phyloP scores from a whole-genome alignment of 768 basidiomycete genomes.

The Candolleomyces aberdarensis region DNA sequence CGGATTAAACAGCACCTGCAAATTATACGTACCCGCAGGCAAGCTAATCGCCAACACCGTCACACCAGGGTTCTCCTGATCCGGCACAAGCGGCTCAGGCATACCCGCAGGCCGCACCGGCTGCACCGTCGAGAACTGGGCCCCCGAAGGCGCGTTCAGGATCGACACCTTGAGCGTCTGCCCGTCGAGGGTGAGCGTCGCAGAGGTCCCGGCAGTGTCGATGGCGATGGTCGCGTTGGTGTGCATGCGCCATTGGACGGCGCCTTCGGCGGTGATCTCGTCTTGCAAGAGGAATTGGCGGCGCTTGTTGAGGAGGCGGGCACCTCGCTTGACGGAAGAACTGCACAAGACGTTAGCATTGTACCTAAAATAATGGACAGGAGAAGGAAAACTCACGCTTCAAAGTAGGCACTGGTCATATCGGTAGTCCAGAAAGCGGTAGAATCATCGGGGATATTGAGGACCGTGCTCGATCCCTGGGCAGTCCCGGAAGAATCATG shows the following conservation, averaged over 20 bases:
- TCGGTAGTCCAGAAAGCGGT: conserved; percentile 83
- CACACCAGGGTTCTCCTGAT: conserved; percentile 77
- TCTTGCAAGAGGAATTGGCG: conserved; percentile 91
- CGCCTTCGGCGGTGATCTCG: conserved; percentile 63
- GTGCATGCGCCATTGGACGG: conserved; percentile 89
- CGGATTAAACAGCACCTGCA: conserved; percentile 92
- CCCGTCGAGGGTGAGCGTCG: conserved; percentile 70
- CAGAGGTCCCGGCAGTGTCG: conserved; percentile 52
- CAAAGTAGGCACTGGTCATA: conserved; percentile 73
- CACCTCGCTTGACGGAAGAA: conserved; percentile 76
- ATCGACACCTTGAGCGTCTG: conserved; percentile 66
- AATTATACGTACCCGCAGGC: conserved; percentile 63
- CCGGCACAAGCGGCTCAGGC: conserved; percentile 49
- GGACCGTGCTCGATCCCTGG: conserved; percentile 89
- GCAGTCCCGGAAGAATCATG: conserved; percentile 49
- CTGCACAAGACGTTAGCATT: conserved; percentile 29
- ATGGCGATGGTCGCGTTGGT: conserved; percentile 82
- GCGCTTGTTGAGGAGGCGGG: conserved; percentile 79
- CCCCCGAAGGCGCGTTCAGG: conserved; percentile 63
- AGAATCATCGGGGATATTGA: conserved; percentile 56
- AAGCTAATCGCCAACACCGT: conserved; percentile 74
- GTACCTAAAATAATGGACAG: too few relatives aligned
- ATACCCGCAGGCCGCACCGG: conserved; percentile 62
- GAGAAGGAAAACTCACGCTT: conserved; percentile 72
- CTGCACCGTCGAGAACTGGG: conserved; percentile 50